Evolutionary conservation across 345 rosid genomes (phyloP).

Genomic region (Brassica carinata): DNA sequence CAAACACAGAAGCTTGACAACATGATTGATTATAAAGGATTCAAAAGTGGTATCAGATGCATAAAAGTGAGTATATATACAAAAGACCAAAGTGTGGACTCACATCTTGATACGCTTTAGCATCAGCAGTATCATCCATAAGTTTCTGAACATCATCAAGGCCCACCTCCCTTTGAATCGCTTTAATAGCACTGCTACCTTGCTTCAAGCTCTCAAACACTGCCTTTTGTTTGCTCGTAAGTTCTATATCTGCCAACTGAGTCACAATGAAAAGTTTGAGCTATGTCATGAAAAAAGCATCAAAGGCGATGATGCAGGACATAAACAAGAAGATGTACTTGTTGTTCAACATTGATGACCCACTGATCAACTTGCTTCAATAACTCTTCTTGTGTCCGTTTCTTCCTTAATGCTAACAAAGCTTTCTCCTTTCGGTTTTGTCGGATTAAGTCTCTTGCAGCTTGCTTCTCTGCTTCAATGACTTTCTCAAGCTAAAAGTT

Average conservation of each 20-base stretch:
- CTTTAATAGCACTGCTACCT: conserved; percentile 81
- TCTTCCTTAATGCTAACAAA: conserved; percentile 90
- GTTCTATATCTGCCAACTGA: conserved; percentile 94
- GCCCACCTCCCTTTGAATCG: conserved; percentile 84
- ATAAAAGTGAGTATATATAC: too few relatives aligned
- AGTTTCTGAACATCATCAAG: conserved; percentile 90
- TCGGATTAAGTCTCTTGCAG: conserved; percentile 77
- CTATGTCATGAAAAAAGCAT: not conserved
- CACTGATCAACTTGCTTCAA: conserved; percentile 90
- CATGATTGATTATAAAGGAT: not conserved
- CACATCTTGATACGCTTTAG: conserved; percentile 96
- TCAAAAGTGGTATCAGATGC: too few relatives aligned
- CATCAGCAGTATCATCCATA: conserved; percentile 93
- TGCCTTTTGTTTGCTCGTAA: conserved; percentile 91
- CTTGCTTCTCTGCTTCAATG: conserved; percentile 89
- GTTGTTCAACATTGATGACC: conserved; percentile 97
- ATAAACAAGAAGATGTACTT: conserved; percentile 45
- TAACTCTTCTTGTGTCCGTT: conserved; percentile 83
- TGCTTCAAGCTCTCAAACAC: conserved; percentile 91
- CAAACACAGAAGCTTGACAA: not conserved
- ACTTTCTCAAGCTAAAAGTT: conserved; percentile 67
- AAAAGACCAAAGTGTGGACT: conserved; percentile 33
- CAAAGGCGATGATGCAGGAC: too few relatives aligned
- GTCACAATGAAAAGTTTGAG: conserved; percentile 16
- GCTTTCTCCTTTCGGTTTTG: conserved; percentile 87